Percentiles rank a stretch among this genome's conserved stretches.
These are phyloP conservation scores for Boletellus dicymbophilus DNA, from an alignment of 1,284 basidiomycete genomes.

Conservation along the genomic window DNA sequence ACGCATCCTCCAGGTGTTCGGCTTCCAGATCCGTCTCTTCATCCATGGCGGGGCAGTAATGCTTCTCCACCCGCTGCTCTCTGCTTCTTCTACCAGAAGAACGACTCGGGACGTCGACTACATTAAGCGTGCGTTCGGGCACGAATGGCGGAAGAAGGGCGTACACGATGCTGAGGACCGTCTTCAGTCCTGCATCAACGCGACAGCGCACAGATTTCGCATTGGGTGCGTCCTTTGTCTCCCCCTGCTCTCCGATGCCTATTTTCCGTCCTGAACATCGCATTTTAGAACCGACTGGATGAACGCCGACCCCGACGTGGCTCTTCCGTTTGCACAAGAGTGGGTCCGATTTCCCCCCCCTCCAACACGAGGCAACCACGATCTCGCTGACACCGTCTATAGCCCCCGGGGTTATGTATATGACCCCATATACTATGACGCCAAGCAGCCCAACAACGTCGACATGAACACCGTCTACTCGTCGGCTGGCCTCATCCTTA, in stretches of 20 bases:
- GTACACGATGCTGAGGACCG: conserved; percentile 50
- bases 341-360: conserved; percentile 37
- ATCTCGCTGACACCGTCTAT: conserved; percentile 6
- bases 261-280: conserved; percentile 1
- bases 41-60: conserved; percentile 71
- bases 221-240: conserved; percentile 40
- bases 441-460: conserved; percentile 51
- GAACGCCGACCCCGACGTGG: conserved; percentile 69
- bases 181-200: conserved; percentile 54
- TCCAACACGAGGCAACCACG: conserved; percentile 8
- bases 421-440: conserved; percentile 60
- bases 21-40: conserved; percentile 52
- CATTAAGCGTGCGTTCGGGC: conserved; percentile 56
- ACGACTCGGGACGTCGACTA: conserved; percentile 68
- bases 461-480: conserved; percentile 56
- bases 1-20: conserved; percentile 44
- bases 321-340: conserved; percentile 62
- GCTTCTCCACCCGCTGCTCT: conserved; percentile 56
- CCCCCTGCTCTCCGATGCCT: background rate
- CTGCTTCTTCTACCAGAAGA: conserved; percentile 42
- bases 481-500: conserved; percentile 51
- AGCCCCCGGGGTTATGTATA: conserved; percentile 43
- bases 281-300: conserved; percentile 62
- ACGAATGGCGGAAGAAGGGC: conserved; percentile 51
- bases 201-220: conserved; percentile 49